Percentiles rank a stretch among this genome's conserved stretches.
phyloP scores from a whole-genome alignment of 139 green algal species.

The Coelastrella sp. region DNA sequence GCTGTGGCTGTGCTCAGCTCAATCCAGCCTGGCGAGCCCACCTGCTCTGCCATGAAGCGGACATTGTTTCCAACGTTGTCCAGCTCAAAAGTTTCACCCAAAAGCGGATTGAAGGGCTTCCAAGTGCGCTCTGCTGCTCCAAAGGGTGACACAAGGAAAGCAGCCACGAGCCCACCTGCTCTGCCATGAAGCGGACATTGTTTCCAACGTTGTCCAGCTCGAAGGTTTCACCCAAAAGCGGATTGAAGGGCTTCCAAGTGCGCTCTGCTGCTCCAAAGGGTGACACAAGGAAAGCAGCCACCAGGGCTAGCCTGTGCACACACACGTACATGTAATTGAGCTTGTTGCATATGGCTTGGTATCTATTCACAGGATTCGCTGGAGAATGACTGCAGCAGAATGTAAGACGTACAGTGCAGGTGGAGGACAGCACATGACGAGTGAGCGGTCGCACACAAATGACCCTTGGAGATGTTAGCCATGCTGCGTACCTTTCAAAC shows the following conservation, averaged over 20 bases:
- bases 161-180: conserved; percentile 92
- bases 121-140: conserved; percentile 90
- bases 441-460: no score
- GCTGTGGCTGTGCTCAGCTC: no score
- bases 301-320: conserved; percentile 79
- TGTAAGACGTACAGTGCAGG: no score
- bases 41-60: conserved; percentile 95
- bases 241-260: conserved; percentile 99
- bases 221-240: conserved; percentile 98
- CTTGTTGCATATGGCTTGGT: no score
- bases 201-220: conserved; percentile 77
- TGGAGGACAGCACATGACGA: no score
- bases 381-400: no score
- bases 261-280: conserved; percentile 91
- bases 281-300: conserved; percentile 85
- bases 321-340: no score
- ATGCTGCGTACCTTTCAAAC: conserved; percentile 69
- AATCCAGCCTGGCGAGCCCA: conserved; percentile 44
- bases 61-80: conserved; percentile 64
- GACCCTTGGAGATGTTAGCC: no score
- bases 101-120: conserved; percentile 99
- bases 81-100: conserved; percentile 98
- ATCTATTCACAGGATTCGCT: no score
- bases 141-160: conserved; percentile 94
- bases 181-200: conserved; percentile 84